These are phyloP conservation scores for Allantophomopsis cytisporea DNA, from an alignment of 2,329 filamentous ascomycete genomes.

Conservation along the genomic window DNA sequence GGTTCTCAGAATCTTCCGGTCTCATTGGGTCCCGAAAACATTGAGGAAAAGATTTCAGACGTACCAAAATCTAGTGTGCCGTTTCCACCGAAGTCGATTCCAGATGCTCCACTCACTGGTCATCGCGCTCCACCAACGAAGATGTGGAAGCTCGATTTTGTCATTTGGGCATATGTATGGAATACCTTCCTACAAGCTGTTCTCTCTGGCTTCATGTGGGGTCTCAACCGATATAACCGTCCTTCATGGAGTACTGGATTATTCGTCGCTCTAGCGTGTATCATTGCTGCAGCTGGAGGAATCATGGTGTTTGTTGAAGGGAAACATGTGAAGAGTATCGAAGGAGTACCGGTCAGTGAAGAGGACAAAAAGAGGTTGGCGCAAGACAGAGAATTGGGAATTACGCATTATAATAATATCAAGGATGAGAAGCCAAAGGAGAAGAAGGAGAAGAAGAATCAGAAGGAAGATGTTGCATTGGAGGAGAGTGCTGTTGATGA, in stretches of 20 bases:
- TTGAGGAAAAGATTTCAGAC: constrained; percentile 24
- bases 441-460: constrained; percentile 15
- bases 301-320: constrained; percentile 60
- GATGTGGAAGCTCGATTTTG: constrained; percentile 66
- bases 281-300: constrained; percentile 55
- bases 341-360: constrained; percentile 52
- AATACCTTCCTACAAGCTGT: constrained; percentile 69
- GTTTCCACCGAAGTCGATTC: constrained; percentile 46
- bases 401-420: constrained; percentile 44
- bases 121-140: constrained; percentile 51
- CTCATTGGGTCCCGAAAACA: constrained; percentile 36
- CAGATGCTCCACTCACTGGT: constrained; percentile 58
- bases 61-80: constrained; percentile 38
- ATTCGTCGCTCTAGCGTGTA: constrained; percentile 62
- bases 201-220: constrained; percentile 75
- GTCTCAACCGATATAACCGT: constrained; percentile 56
- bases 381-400: constrained; percentile 37
- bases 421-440: constrained; percentile 35
- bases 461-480: not conserved
- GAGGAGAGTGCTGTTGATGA: no score
- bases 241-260: constrained; percentile 70
- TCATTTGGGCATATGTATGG: constrained; percentile 64
- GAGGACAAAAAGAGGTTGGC: constrained; percentile 36
- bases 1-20: constrained; percentile 46
- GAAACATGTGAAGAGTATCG: constrained; percentile 55